Conservation (phyloP, 495 filamentous ascomycete species). For the Margaritispora aquatica region DNA sequence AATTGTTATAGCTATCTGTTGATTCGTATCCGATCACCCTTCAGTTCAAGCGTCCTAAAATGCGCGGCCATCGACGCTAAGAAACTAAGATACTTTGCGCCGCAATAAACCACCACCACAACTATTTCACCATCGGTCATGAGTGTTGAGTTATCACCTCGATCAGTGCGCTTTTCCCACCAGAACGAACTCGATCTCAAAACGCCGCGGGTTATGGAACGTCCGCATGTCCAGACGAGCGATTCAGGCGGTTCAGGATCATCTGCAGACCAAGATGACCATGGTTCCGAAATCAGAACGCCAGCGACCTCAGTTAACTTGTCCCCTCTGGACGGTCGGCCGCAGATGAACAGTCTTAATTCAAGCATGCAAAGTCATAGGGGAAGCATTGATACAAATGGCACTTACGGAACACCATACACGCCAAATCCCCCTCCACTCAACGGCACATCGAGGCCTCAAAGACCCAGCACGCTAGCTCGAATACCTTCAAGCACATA, state of each 20-base stretch:
- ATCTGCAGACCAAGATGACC: constrained; percentile 47
- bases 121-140: constrained; percentile 17
- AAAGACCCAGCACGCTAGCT: constrained; percentile 55
- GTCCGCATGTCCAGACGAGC: constrained; percentile 41
- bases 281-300: constrained; percentile 33
- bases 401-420: constrained; percentile 13
- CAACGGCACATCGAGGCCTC: constrained; percentile 32
- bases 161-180: constrained; percentile 45
- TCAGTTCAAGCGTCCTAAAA: neutral
- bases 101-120: neutral
- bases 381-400: constrained; percentile 14
- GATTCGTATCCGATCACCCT: neutral
- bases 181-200: constrained; percentile 30
- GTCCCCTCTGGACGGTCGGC: constrained; percentile 28
- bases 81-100: neutral
- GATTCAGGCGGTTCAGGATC: constrained; percentile 62
- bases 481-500: constrained; percentile 69
- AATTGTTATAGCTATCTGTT: neutral
- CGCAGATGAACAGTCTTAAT: constrained; percentile 23
- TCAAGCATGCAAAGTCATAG: constrained; percentile 16
- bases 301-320: constrained; percentile 19
- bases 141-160: constrained; percentile 41
- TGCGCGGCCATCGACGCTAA: constrained; percentile 16
- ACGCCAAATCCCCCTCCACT: constrained; percentile 11
- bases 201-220: constrained; percentile 41